phyloP scores from a whole-genome alignment of 164 flowering plant genomes.

The Protea cynaroides region DNA sequence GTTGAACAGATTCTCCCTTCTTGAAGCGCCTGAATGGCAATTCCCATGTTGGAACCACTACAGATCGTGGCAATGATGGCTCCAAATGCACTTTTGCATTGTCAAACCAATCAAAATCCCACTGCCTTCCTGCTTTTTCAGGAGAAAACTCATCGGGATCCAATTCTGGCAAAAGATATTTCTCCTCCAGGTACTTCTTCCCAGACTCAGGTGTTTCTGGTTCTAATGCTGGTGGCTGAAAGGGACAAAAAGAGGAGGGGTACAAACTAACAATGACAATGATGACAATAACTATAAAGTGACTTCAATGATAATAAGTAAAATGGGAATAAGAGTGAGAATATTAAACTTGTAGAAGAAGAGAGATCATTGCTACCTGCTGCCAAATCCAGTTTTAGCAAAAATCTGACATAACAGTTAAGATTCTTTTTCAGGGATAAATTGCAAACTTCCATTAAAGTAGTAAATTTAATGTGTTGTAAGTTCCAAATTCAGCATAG shows the following conservation, averaged over 20 bases:
- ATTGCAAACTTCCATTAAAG: too few species aligned
- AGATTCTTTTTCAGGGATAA: too few species aligned
- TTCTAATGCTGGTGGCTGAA: slow-evolving; percentile 83
- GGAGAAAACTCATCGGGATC: slow-evolving; percentile 71
- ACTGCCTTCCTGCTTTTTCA: slow-evolving; percentile 71
- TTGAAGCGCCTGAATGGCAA: slow-evolving; percentile 64
- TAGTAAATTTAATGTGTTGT: too few species aligned
- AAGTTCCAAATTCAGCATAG: too few species aligned
- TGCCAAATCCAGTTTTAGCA: too few species aligned
- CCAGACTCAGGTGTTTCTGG: slow-evolving; percentile 67
- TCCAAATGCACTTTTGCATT: slow-evolving; percentile 63
- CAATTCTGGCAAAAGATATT: slow-evolving; percentile 62
- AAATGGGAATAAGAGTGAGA: too few species aligned
- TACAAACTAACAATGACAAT: not conserved
- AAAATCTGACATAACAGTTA: too few species aligned
- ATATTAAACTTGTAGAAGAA: not conserved
- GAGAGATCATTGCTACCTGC: not conserved
- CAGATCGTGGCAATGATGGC: slow-evolving; percentile 61
- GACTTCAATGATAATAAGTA: too few species aligned
- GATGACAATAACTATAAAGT: too few species aligned
- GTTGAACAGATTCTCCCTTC: slow-evolving; percentile 17
- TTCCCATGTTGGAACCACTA: slow-evolving; percentile 75
- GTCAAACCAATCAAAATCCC: slow-evolving; percentile 98
- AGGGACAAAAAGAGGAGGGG: slow-evolving; percentile 3
- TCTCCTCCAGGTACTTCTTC: slow-evolving; percentile 61